phyloP scores from a whole-genome alignment of 257 asterid species.

The Leptodermis oblonga region DNA sequence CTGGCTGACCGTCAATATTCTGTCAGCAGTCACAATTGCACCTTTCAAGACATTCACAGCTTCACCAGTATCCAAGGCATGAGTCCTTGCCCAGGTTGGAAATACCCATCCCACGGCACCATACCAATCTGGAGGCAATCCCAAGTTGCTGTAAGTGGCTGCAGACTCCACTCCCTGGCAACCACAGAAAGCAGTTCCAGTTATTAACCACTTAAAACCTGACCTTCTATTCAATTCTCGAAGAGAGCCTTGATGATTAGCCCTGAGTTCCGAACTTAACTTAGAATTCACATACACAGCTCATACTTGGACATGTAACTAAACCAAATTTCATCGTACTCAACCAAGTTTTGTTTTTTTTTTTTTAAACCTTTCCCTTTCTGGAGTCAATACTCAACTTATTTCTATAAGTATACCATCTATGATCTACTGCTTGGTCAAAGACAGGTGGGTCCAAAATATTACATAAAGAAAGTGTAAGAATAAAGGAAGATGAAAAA shows the following conservation, averaged over 20 bases:
- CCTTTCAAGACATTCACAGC: conserved; percentile 89
- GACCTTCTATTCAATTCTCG: neutral
- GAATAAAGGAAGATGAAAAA: conserved; percentile 1
- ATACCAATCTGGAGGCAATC: conserved; percentile 90
- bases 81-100: conserved; percentile 95
- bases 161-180: conserved; percentile 97
- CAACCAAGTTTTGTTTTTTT: no score
- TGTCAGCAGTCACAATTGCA: conserved; percentile 86
- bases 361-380: neutral
- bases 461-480: neutral
- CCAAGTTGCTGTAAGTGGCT: conserved; percentile 55
- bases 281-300: neutral
- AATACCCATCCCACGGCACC: conserved; percentile 93
- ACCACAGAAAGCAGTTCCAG: neutral
- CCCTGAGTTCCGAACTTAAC: neutral
- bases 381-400: neutral
- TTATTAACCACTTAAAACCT: neutral
- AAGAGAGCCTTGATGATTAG: neutral
- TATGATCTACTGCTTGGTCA: neutral
- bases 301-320: neutral
- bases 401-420: neutral
- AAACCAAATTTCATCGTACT: neutral
- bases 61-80: conserved; percentile 98
- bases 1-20: conserved; percentile 95
- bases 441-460: neutral